Evolutionary conservation across 441 rosid genomes (phyloP).

Genomic region (Brassica balearica): DNA sequence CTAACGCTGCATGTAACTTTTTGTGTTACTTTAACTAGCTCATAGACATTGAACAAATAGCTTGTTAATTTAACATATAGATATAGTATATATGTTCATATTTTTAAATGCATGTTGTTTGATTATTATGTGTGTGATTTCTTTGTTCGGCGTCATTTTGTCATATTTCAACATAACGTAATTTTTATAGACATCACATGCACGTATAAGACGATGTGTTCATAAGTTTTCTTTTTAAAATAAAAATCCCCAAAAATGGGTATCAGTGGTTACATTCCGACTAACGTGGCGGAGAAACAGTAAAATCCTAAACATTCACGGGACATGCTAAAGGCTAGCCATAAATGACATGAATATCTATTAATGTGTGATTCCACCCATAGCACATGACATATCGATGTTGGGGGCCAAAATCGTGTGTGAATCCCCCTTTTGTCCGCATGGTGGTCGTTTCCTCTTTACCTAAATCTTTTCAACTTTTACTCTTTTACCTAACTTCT

Average conservation of each 20-base stretch:
- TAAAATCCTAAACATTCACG: too few relatives aligned
- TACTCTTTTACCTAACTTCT: neutral
- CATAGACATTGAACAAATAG: neutral
- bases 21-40: neutral
- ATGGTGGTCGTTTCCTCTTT: neutral
- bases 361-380: neutral
- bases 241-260: too few relatives aligned
- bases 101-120: too few relatives aligned
- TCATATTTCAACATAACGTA: neutral
- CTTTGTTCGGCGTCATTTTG: neutral
- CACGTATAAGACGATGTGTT: neutral
- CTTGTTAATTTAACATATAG: neutral
- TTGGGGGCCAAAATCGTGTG: neutral
- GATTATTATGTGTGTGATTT: neutral
- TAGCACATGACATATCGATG: neutral
- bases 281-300: too few relatives aligned
- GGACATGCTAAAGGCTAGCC: too few relatives aligned
- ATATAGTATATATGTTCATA: neutral
- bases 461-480: neutral
- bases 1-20: neutral
- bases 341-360: neutral
- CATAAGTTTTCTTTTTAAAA: neutral
- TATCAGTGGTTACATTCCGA: too few relatives aligned
- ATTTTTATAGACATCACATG: neutral
- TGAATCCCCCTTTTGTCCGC: neutral